Evolutionary conservation across 208 protist genomes (phyloP), one percentile per base, ranked within the genome.

Genomic region (Trypanosoma avium): DNA sequence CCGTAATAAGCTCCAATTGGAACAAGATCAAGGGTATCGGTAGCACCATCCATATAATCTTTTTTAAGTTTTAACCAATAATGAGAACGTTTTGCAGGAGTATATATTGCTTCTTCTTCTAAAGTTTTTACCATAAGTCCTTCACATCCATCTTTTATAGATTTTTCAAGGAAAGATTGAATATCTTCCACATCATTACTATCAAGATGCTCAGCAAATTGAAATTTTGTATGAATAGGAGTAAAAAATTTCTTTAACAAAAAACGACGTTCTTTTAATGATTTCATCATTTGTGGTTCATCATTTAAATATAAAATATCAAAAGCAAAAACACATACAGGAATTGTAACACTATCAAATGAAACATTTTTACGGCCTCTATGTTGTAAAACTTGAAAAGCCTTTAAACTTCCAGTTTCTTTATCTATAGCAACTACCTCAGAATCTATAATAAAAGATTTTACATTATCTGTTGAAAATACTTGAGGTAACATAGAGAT

Each of bases 21-120:
- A 1, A 99, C 98, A 2, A 99, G 82, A 80, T 99, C 99, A 3
- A 99, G 61, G 4, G 97, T 97, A 79, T 99, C 99, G 0, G 89
- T 97, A 52, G 99, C 79, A 43, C 97, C 97, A 43, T 99, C 86
- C 70, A 99, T 90, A 78, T 99, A 99, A 82, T 99, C 99, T 78
- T 99, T 99, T 79, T 99, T 99, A 19, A 99, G 82, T 74, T 99
- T 99, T 26, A 99, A 83, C 98, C 98, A 99, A 40, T 91, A 97
- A 61, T 96, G 82, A 0, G 97, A 98, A 19, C 99, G 88, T 63
- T 97, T 98, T 10, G 86, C 91, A 0, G 98, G 98, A 66, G 98
- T 96, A 79, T 99, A 99, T 27, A 65, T 79, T 0, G 97, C 86
- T 24, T 98, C 88, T 48, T 97, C 82, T 22, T 88, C 64, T 15